Percentiles rank a stretch among this genome's conserved stretches.
Conservation (phyloP, 176 grass and related monocot genomes). For the Hordeum vulgare region DNA sequence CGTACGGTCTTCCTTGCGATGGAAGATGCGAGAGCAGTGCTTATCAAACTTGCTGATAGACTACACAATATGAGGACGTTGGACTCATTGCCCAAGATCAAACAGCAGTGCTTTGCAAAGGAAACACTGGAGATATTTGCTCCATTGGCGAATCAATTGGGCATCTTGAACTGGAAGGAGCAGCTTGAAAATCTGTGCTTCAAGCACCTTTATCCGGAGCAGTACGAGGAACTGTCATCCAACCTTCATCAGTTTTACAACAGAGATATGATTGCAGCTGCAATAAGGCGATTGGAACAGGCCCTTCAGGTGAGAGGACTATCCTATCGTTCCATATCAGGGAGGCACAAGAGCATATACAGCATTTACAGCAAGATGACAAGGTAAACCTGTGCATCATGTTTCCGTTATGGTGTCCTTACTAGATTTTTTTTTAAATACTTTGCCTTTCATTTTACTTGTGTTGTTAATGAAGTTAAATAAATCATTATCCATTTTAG, state of each 20-base stretch:
- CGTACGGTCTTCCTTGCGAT: conserved; percentile 69
- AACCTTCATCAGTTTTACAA: conserved; percentile 49
- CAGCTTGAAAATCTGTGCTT: conserved; percentile 80
- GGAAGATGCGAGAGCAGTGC: conserved; percentile 67
- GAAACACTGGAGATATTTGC: conserved; percentile 78
- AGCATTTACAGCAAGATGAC: conserved; percentile 86
- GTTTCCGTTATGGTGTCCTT: background rate
- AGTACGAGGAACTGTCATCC: conserved; percentile 50
- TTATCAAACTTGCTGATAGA: conserved; percentile 73
- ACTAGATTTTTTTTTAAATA: background rate
- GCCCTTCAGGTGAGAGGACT: conserved; percentile 59
- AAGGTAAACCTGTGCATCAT: conserved; percentile 32
- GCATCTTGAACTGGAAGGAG: conserved; percentile 74
- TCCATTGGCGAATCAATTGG: conserved; percentile 58
- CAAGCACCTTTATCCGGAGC: conserved; percentile 57
- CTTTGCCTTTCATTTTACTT: background rate
- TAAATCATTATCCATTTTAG: background rate
- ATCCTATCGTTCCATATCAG: conserved; percentile 51
- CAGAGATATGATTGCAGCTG: conserved; percentile 59
- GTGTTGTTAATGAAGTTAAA: background rate
- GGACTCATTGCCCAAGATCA: conserved; percentile 48
- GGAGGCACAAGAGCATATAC: conserved; percentile 76
- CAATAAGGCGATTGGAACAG: conserved; percentile 51
- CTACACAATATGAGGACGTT: conserved; percentile 72
- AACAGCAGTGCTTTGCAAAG: conserved; percentile 63